Base-by-base conservation (phyloP, 2,329 filamentous ascomycete species). In the Talaromyces sp. region DNA sequence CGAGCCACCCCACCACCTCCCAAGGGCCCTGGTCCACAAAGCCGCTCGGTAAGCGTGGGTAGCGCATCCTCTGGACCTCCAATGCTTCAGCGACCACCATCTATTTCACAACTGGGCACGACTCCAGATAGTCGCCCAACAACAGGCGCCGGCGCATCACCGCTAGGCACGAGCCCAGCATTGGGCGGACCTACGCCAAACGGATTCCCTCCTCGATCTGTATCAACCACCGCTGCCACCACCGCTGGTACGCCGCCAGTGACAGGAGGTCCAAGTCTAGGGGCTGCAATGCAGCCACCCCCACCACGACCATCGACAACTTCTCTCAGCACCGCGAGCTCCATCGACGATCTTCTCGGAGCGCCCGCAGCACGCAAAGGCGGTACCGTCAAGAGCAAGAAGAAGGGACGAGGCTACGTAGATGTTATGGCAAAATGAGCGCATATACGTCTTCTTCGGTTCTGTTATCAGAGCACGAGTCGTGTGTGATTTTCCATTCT, bases 281-380 rank as follows among this genome's bases (percentile, higher is more conserved):
- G 40, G 8, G 1, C 63, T 63, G 35, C 65, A 69, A 40, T 48
- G 44, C 44, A 48, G 28, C 11, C 23, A 7, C 54, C 54, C 11
- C 88, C 87, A 11, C 86, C 86, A 2, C 88, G 85, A 71, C 81
- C 90, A 65, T 92, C 92, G 4, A 77, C 86, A 5, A 96, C 92
- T 2, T 89, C 90, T 66, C 87, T 96, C 83, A 96, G 91, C 76
- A 92, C 91, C 72, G 91, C 92, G n/a, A 96, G 88, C 76, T 95
- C 90, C 69, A 96, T 99, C 72, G 95, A 99, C 70, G 95, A 99
- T 74, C 80, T 99, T 66, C 80, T 99, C 23, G 91, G 91, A 5
- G 87, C 89, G 4, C 86, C 89, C 3, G 85, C 83, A 33, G 84
- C 89, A 18, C 84, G 90, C 66, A 93, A 90, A 64, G 84, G 83